These are phyloP conservation scores for Thinopyrum elongatum DNA, from an alignment of 176 grass and related monocot species.

Conservation along the genomic window DNA sequence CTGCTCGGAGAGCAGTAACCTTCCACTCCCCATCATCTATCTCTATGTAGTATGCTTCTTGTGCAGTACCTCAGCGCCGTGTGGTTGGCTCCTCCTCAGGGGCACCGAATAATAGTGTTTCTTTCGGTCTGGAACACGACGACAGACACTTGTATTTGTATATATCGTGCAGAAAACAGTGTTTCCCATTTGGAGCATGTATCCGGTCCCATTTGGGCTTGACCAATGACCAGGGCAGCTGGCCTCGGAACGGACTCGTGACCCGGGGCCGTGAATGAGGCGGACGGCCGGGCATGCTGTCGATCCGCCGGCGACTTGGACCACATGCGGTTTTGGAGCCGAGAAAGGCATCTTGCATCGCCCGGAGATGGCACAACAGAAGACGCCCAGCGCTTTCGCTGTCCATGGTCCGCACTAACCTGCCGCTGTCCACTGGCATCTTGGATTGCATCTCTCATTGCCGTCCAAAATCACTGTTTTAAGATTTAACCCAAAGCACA, in stretches of 20 bases:
- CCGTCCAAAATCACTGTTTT: not conserved
- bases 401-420: not conserved
- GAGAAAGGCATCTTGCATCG: not conserved
- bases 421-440: not conserved
- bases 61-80: not conserved
- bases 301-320: constrained; percentile 11
- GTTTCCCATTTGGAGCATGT: not conserved
- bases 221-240: not conserved
- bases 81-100: not conserved
- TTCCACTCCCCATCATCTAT: not conserved
- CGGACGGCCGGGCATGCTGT: not conserved
- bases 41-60: not conserved
- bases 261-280: not conserved
- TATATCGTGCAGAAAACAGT: not conserved
- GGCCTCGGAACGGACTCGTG: not conserved
- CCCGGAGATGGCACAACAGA: not conserved
- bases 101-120: not conserved
- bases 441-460: too few species aligned
- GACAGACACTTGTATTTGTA: not conserved
- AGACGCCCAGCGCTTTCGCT: constrained; percentile 5
- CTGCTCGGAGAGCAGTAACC: constrained; percentile 35
- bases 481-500: too few species aligned
- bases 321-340: not conserved
- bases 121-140: not conserved
- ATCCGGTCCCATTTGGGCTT: not conserved